Conservation (phyloP, 768 basidiomycete species). For the Suillus cothurnatus region DNA sequence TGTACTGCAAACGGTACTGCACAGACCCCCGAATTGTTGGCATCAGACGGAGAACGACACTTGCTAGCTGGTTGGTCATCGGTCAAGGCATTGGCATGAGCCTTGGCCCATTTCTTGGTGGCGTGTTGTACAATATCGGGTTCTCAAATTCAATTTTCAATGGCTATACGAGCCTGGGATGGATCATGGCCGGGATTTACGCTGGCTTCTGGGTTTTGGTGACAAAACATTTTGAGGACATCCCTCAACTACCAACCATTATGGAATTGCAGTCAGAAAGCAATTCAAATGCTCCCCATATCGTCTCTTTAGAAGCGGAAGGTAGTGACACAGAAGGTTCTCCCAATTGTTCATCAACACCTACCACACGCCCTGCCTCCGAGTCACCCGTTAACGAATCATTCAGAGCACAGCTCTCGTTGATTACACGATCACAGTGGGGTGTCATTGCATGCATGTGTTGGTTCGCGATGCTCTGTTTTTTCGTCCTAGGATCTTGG, state of each 20-base stretch:
- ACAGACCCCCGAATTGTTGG: constrained; percentile 69
- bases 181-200: constrained; percentile 63
- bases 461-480: constrained; percentile 70
- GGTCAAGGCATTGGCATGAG: constrained; percentile 66
- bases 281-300: neutral
- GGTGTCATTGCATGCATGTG: constrained; percentile 65
- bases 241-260: constrained; percentile 26
- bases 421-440: constrained; percentile 41
- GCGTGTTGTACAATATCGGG: constrained; percentile 61
- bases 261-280: constrained; percentile 13
- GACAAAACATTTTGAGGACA: constrained; percentile 42
- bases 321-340: neutral
- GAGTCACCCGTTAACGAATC: constrained; percentile 13
- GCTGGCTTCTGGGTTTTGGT: constrained; percentile 49
- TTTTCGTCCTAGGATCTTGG: constrained; percentile 72
- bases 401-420: constrained; percentile 14
- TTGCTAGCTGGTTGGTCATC: constrained; percentile 65
- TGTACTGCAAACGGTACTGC: constrained; percentile 73
- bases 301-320: neutral
- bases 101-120: constrained; percentile 65
- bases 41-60: constrained; percentile 60
- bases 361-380: neutral
- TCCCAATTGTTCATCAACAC: constrained; percentile 3
- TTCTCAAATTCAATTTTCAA: constrained; percentile 60
- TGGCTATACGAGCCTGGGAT: constrained; percentile 66